Evolutionary conservation across 1,139 yeast species (phyloP).

Genomic region (Diutina rugosa): DNA sequence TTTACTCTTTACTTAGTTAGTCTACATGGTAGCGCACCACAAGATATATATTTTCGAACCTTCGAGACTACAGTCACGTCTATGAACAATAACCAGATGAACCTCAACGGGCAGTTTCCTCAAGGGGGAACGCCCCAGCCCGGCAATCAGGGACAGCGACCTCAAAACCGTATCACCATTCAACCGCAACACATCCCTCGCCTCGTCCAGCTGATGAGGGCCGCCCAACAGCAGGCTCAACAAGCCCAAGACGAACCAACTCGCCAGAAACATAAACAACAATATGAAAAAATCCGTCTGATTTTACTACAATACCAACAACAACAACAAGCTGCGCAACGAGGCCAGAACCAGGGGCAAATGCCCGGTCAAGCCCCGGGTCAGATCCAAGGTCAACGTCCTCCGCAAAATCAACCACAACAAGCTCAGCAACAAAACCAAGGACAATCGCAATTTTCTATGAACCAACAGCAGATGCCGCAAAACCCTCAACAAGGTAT

Average conservation of each 20-base stretch:
- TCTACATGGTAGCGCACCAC: neutral
- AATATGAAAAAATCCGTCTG: neutral
- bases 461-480: neutral
- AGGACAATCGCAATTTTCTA: neutral
- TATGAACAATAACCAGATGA: conserved; percentile 1
- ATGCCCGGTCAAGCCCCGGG: neutral
- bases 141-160: neutral
- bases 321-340: neutral
- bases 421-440: neutral
- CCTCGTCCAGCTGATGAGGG: neutral
- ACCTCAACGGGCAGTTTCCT: neutral
- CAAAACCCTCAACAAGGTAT: neutral
- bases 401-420: neutral
- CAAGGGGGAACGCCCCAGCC: neutral
- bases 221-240: neutral
- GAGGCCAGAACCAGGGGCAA: neutral
- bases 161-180: neutral
- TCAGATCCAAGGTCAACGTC: neutral
- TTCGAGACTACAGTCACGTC: neutral
- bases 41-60: neutral
- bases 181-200: neutral
- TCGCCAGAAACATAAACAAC: neutral
- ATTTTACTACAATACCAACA: neutral
- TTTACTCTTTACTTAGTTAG: neutral
- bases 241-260: conserved; percentile 1